Base-by-base conservation (phyloP, 208 protist species). In the Crithidia bombi region DNA sequence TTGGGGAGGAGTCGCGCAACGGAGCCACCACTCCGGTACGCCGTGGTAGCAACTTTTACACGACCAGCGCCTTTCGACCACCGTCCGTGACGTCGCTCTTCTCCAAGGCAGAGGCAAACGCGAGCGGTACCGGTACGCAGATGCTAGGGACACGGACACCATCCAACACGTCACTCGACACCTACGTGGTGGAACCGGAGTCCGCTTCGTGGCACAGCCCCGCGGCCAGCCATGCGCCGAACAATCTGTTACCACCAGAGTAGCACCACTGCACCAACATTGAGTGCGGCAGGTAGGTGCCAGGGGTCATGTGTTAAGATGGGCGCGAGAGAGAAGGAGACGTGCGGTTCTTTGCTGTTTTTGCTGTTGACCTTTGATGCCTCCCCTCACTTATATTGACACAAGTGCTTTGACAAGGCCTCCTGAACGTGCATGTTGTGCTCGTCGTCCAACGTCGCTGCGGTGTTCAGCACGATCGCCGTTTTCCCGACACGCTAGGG, bases 41-140 rank as follows among this genome's bases (percentile, higher is more conserved):
- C 28, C 41, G 65, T 11, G 36, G 55, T 21, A 49, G 65, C 65
- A 54, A 41, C 26, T 38, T 56, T 4, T 55, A 56, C 41, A 55
- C 21, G 41, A 47, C 39, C 6, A 49, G n/a, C 41, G 0, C 28
- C 41, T 36, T 36, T 23, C 65, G 41, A 6, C 55, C 41, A 1
- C 35, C 51, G 9, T 52, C 55, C 3, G 21, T 36, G 9, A 17
- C 30, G 21, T 26, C 32, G 41, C 38, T 56, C 30, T 57, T 64
- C 4, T 41, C 33, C 7, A 30, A 46, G 30, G 35, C 0, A 11
- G 43, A 36, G 39, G 21, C 66, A 28, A 49, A 12, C 0, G 44
- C 25, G 17, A 44, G 35, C 32, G 33, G 54, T 28, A 35, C n/a
- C 51, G 14, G 11, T 25, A n/a, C 26, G 7, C 7, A 6, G 35